Conservation (phyloP, 2,329 filamentous ascomycete genomes). For the Bipolaris oryzae region DNA sequence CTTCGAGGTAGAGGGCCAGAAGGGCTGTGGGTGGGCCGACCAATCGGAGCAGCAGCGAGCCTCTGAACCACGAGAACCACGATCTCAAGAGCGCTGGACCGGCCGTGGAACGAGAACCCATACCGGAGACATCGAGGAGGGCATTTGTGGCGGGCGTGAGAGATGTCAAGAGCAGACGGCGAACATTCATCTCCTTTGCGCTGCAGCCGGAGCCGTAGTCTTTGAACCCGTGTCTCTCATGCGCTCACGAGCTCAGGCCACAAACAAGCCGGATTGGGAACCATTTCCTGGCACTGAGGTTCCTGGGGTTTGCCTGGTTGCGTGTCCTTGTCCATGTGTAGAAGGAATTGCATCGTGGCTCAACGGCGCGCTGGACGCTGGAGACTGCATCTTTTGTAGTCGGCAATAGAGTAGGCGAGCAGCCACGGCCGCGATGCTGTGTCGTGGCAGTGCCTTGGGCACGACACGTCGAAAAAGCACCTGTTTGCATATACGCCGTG, state of each 20-base stretch:
- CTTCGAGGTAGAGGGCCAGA: conserved; percentile 40
- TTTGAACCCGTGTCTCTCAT: conserved; percentile 25
- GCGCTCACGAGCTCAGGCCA: conserved; percentile 24
- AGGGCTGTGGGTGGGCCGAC: conserved; percentile 37
- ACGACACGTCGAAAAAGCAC: conserved; percentile 7
- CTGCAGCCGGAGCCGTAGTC: conserved; percentile 21
- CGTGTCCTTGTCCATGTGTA: no score
- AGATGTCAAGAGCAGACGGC: conserved; percentile 6
- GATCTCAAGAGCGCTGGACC: conserved; percentile 36
- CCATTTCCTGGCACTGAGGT: conserved; percentile 20
- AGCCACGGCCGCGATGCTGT: background rate
- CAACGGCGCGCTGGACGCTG: no score
- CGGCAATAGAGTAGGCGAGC: background rate
- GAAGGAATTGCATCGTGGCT: no score
- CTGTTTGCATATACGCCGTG: conserved; percentile 1
- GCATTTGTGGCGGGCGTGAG: conserved; percentile 33
- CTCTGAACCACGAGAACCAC: conserved; percentile 37
- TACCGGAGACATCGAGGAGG: conserved; percentile 33
- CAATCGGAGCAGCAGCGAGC: conserved; percentile 32
- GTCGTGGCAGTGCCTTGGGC: conserved; percentile 1
- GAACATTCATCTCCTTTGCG: conserved; percentile 9
- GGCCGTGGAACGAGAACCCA: conserved; percentile 39
- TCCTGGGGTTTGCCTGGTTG: conserved; percentile 25
- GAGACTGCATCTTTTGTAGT: background rate
- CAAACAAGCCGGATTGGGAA: conserved; percentile 18